phyloP scores from a whole-genome alignment of 176 grass and related monocot species.

The Eragrostis curvula region DNA sequence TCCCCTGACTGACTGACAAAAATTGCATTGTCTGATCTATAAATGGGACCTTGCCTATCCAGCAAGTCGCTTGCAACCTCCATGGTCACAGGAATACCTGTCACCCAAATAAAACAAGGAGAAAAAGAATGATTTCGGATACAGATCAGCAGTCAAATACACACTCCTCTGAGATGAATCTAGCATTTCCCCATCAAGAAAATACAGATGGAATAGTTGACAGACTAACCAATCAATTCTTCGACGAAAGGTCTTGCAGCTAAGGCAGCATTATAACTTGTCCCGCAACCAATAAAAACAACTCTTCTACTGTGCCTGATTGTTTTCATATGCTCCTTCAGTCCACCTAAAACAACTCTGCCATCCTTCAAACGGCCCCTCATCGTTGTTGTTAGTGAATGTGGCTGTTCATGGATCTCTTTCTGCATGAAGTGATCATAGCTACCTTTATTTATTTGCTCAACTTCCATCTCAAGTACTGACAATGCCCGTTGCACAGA shows the following conservation, averaged over 20 bases:
- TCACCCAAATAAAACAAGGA: neutral
- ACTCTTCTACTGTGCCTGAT: slow-evolving; percentile 81
- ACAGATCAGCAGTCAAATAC: slow-evolving; percentile 2
- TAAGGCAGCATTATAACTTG: slow-evolving; percentile 89
- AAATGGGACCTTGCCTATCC: slow-evolving; percentile 84
- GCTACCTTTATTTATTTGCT: slow-evolving; percentile 93
- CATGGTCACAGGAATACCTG: slow-evolving; percentile 89
- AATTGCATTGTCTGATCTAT: slow-evolving; percentile 78
- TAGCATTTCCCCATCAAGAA: neutral
- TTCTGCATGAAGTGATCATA: slow-evolving; percentile 97
- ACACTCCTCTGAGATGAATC: neutral
- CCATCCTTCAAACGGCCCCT: slow-evolving; percentile 80
- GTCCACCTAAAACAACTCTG: slow-evolving; percentile 73
- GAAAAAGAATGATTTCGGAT: neutral
- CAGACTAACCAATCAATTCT: slow-evolving; percentile 70
- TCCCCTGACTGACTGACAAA: slow-evolving; percentile 98
- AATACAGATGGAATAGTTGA: slow-evolving; percentile 14
- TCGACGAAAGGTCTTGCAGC: slow-evolving; percentile 85
- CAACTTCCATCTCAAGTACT: slow-evolving; percentile 94
- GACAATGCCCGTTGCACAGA: slow-evolving; percentile 86
- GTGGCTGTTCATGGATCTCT: slow-evolving; percentile 90
- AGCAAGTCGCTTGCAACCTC: slow-evolving; percentile 87
- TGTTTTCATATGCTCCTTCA: slow-evolving; percentile 85
- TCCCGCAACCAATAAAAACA: slow-evolving; percentile 89
- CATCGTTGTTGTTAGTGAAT: slow-evolving; percentile 86